Conservation (phyloP, 2,329 filamentous ascomycete species). For the Xylariaceae sp. region DNA sequence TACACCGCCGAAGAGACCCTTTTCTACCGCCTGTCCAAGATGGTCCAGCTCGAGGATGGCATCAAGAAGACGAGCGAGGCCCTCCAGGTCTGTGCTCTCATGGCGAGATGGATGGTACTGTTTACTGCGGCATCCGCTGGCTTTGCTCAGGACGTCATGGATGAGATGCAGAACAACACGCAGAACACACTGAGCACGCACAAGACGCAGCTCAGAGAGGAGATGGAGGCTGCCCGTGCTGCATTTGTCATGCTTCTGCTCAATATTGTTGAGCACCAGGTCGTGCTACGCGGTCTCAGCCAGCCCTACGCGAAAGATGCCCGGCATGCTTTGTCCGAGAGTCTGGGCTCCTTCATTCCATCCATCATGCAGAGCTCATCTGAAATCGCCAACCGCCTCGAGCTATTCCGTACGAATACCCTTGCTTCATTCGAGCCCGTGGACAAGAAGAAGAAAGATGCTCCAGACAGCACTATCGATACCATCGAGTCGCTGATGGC, state of each 20-base stretch:
- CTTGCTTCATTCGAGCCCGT: conserved; percentile 52
- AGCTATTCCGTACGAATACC: conserved; percentile 55
- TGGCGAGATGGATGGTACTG: conserved; percentile 57
- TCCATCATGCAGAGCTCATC: conserved; percentile 55
- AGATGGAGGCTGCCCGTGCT: conserved; percentile 58
- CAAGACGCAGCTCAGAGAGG: conserved; percentile 43
- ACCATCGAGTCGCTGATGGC: conserved; percentile 55
- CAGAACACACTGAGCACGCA: neutral
- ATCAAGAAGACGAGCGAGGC: conserved; percentile 47
- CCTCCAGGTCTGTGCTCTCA: conserved; percentile 44
- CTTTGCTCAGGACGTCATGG: conserved; percentile 46
- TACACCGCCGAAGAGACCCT: conserved; percentile 79
- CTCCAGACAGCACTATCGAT: conserved; percentile 49
- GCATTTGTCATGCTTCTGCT: conserved; percentile 62
- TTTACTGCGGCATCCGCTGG: conserved; percentile 50
- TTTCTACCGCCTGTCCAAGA: conserved; percentile 88
- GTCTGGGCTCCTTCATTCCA: conserved; percentile 51
- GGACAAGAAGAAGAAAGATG: conserved; percentile 47
- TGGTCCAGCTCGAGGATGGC: conserved; percentile 58
- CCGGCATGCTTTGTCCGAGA: conserved; percentile 47
- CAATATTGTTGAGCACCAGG: conserved; percentile 56
- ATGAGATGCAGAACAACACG: conserved; percentile 29
- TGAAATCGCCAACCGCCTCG: conserved; percentile 50
- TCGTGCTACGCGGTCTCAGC: conserved; percentile 51
- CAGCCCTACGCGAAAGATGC: conserved; percentile 52